Base-by-base conservation (phyloP, 108 stramenopile genomes). In the Cyclostephanos tholiformis region DNA sequence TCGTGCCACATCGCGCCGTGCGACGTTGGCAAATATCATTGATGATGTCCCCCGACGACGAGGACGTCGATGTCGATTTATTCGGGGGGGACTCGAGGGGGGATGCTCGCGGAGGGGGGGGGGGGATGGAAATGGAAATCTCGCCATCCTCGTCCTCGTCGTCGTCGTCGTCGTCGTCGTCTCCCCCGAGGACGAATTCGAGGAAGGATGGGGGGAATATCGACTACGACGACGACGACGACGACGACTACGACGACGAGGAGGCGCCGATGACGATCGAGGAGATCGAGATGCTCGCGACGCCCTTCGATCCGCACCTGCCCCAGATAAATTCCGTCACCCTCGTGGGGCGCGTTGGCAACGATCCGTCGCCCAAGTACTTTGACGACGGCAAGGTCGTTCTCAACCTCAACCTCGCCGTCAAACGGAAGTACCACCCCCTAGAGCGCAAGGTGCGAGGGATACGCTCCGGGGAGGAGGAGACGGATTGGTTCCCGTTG, bases 401-500 rank as follows among this genome's bases (percentile, higher is more conserved):
- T 7, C 74, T 96, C 11, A 93, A 89, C 74, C 67, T 96, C 3
- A 78, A 74, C 26, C 71, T 97, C 19, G 97, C 97, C 5, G 86
- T 90, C 0, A 88, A 80, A 62, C 46, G 97, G 44, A 93, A 97
- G 72, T 95, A 95, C 67, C 91, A 95, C 71, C 79, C 88, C 25
- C 30, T 87, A 51, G 95, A 97, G 79, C 72, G 95, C 25, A 79
- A 84, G 52, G 81, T 79, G 6, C 61, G 71, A n/a, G 75, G 79
- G 32, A 86, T 96, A 26, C 25, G 73, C 3, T 89, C 79, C 17
- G 92, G 91, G 22, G 84, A 93, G 32, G 95, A 94, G 72, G 95
- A 93, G 77, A 97, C 97, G 1, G 97, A 97, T 74, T 97, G 97
- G 97, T 97, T 88, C 82, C 78, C 79, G 17, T 75, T 97, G 19